Evolutionary conservation across 116 monocot genomes (phyloP).

Genomic region (Zostera marina): DNA sequence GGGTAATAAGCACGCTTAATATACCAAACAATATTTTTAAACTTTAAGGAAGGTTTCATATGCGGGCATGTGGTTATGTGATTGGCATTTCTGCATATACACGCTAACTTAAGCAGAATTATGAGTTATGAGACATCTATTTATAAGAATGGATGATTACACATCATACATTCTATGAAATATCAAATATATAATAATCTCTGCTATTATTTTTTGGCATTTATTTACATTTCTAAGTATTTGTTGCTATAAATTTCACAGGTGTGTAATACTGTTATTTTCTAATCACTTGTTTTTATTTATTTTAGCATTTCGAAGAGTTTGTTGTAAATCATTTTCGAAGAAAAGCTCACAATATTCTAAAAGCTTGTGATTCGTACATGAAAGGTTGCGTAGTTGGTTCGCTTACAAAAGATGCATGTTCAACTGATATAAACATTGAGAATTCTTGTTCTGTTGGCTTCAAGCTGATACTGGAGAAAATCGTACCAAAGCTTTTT

Average conservation of each 20-base stretch:
- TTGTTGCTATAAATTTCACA: not conserved
- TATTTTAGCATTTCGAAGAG: conserved; percentile 64
- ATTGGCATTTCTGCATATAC: too few relatives aligned
- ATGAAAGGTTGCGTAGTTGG: conserved; percentile 57
- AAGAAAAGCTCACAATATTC: conserved; percentile 54
- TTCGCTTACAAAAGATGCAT: conserved; percentile 64
- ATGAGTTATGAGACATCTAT: too few relatives aligned
- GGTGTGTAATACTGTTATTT: not conserved
- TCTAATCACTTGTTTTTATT: not conserved
- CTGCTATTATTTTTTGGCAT: not conserved
- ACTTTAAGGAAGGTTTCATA: too few relatives aligned
- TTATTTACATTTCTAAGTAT: not conserved
- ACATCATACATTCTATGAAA: too few relatives aligned
- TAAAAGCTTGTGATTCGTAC: conserved; percentile 85
- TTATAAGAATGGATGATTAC: too few relatives aligned
- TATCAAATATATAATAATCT: too few relatives aligned
- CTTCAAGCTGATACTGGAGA: conserved; percentile 71
- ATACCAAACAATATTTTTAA: too few relatives aligned
- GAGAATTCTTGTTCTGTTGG: conserved; percentile 57
- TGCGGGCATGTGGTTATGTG: too few relatives aligned
- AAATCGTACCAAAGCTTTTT: conserved; percentile 57
- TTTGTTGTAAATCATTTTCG: conserved; percentile 72
- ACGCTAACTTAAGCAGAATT: too few relatives aligned
- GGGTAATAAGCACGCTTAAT: too few relatives aligned
- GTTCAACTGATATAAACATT: conserved; percentile 34